phyloP scores from a whole-genome alignment of 345 rosid species.

The Melaleuca quinquenervia region DNA sequence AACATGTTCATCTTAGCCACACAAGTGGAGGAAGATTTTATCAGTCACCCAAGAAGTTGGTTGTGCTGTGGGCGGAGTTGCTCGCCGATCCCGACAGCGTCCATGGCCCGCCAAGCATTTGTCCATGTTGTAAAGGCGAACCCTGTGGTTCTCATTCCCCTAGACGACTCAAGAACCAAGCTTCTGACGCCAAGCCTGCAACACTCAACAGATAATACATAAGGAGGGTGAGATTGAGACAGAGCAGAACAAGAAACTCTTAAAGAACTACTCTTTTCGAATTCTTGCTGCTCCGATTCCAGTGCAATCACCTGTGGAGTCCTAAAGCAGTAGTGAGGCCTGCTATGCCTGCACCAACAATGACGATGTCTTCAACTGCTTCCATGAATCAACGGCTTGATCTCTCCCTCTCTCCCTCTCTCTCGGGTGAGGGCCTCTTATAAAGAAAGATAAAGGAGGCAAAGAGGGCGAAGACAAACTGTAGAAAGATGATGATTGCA shows the following conservation, averaged over 20 bases:
- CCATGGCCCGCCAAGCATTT: constrained; percentile 30
- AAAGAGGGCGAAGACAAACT: background rate
- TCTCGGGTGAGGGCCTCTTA: background rate
- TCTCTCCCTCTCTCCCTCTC: background rate
- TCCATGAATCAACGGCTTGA: constrained; percentile 1
- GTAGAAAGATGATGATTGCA: background rate
- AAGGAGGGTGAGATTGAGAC: background rate
- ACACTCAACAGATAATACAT: too few species aligned
- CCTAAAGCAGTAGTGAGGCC: constrained; percentile 59
- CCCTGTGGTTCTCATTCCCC: constrained; percentile 38
- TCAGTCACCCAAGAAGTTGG: background rate
- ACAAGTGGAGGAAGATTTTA: background rate
- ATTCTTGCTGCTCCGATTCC: background rate
- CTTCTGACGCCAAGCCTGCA: constrained; percentile 65
- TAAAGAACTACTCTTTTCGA: too few species aligned
- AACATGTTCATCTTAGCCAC: background rate
- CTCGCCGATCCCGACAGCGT: background rate
- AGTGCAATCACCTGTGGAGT: constrained; percentile 31
- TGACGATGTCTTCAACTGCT: constrained; percentile 19
- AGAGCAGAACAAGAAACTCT: too few species aligned
- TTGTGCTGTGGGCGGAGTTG: background rate
- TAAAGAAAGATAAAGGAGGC: background rate
- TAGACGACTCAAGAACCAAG: constrained; percentile 61
- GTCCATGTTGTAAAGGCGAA: constrained; percentile 37
- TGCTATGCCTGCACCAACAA: constrained; percentile 59